Evolutionary conservation across 1,284 basidiomycete genomes (phyloP).

Genomic region (Ganoderma resinaceum): DNA sequence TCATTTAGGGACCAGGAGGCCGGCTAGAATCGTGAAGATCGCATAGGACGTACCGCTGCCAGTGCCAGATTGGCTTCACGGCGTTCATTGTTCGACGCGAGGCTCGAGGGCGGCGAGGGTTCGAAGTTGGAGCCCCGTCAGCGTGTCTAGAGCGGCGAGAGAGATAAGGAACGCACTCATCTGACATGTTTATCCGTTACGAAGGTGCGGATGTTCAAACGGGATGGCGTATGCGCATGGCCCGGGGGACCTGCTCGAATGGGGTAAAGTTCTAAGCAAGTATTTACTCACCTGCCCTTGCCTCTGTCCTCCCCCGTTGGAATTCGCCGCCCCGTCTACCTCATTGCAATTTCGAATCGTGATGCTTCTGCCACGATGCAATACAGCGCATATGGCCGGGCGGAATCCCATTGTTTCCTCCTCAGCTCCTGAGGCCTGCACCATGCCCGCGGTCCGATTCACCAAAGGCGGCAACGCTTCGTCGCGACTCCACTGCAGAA

Average conservation of each 20-base stretch:
- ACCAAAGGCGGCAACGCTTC: neutral
- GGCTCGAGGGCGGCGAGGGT: neutral
- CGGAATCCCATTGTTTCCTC: neutral
- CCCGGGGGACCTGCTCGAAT: neutral
- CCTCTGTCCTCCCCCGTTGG: neutral
- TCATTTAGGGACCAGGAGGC: neutral
- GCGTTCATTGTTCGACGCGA: neutral
- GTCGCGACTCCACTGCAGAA: constrained; percentile 1
- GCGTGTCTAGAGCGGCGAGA: neutral
- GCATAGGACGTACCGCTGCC: neutral
- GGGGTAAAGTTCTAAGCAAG: neutral
- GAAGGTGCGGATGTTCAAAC: neutral
- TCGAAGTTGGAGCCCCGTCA: neutral
- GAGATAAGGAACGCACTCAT: neutral
- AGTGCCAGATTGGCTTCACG: neutral
- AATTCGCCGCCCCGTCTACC: neutral
- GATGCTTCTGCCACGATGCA: neutral
- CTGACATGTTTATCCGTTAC: neutral
- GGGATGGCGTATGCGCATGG: neutral
- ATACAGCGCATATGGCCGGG: neutral
- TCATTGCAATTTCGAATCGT: neutral
- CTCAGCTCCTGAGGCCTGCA: too few relatives aligned
- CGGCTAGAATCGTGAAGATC: neutral
- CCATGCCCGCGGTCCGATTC: neutral
- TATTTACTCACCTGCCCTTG: neutral